These are phyloP conservation scores for Termitomyces sp. DNA, from an alignment of 768 basidiomycete genomes.

Conservation along the genomic window DNA sequence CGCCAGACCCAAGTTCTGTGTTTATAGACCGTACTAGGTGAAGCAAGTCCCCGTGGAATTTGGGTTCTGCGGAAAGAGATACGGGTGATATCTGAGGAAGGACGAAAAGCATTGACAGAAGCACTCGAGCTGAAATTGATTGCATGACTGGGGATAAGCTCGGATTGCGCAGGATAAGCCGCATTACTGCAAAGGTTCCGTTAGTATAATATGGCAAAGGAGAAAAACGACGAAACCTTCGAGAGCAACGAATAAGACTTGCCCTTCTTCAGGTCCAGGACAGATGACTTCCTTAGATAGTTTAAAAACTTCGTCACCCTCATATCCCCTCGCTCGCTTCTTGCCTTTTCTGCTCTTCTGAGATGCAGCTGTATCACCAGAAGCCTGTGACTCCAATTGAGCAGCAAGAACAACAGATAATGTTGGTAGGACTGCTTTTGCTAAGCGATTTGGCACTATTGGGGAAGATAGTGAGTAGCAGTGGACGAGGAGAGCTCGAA, in stretches of 20 bases:
- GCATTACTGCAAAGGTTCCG: slow-evolving; percentile 37
- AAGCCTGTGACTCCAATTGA: slow-evolving; percentile 23
- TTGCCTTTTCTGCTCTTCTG: slow-evolving; percentile 50
- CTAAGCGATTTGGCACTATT: slow-evolving; percentile 45
- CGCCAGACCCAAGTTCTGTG: slow-evolving; percentile 46
- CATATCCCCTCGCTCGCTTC: slow-evolving; percentile 65
- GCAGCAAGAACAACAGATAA: slow-evolving; percentile 43
- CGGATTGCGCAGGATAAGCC: slow-evolving; percentile 39
- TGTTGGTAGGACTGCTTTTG: slow-evolving; percentile 44
- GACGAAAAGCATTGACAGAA: slow-evolving; percentile 51
- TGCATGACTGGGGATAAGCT: slow-evolving; percentile 46
- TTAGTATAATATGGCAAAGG: not conserved
- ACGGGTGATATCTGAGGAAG: slow-evolving; percentile 52
- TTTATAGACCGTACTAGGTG: slow-evolving; percentile 42
- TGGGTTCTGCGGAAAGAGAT: slow-evolving; percentile 45
- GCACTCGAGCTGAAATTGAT: slow-evolving; percentile 53
- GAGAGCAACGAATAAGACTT: slow-evolving; percentile 46
- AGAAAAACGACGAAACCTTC: slow-evolving; percentile 39
- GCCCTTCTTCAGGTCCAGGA: slow-evolving; percentile 42
- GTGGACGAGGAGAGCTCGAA: slow-evolving; percentile 35
- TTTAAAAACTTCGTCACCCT: slow-evolving; percentile 71
- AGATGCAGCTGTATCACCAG: slow-evolving; percentile 14
- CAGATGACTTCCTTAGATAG: slow-evolving; percentile 40
- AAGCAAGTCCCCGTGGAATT: slow-evolving; percentile 40
- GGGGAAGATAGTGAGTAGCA: slow-evolving; percentile 44